A percentile compares a stretch with the other conserved stretches of the same genome.
Evolutionary conservation across 1,284 basidiomycete genomes (phyloP).

Genomic region (Trichosporon coremiiforme): DNA sequence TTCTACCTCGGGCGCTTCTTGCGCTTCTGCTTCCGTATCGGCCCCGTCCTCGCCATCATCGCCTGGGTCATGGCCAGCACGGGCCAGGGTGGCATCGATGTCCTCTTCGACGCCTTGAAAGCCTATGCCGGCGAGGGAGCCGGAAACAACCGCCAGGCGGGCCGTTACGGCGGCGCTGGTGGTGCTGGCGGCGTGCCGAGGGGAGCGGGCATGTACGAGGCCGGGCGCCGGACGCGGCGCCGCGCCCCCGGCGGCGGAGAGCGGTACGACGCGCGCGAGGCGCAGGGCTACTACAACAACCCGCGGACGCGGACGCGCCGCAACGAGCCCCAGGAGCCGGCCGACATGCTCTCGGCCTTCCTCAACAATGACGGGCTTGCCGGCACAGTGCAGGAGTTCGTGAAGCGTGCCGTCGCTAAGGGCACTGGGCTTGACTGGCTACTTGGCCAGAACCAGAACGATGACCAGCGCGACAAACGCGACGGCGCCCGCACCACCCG

Average conservation of each 20-base stretch:
- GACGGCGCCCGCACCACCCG: not conserved
- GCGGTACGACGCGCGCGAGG: not conserved
- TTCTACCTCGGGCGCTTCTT: constrained; percentile 47
- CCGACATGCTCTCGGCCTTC: constrained; percentile 25
- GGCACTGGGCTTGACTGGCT: constrained; percentile 50
- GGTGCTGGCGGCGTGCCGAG: not conserved
- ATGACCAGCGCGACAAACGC: constrained; percentile 16
- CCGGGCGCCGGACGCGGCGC: constrained; percentile 5
- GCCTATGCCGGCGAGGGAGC: constrained; percentile 40
- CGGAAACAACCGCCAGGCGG: not conserved
- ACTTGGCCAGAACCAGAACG: constrained; percentile 27
- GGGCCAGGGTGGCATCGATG: constrained; percentile 49
- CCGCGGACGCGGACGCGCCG: constrained; percentile 22
- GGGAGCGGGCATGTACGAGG: constrained; percentile 5
- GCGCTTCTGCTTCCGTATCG: constrained; percentile 47
- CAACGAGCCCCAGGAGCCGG: not conserved
- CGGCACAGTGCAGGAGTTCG: constrained; percentile 44
- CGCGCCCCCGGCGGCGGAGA: not conserved
- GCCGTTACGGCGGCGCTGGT: not conserved
- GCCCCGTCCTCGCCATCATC: constrained; percentile 46
- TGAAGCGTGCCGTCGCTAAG: constrained; percentile 41
- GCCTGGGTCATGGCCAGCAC: constrained; percentile 50
- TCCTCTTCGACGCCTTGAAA: constrained; percentile 45
- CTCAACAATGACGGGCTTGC: constrained; percentile 34
- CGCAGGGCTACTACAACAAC: constrained; percentile 12